Evolutionary conservation across 73 alveolate genomes (phyloP), one percentile per base, ranked within the genome.

Genomic region (Uronychia setigera): DNA sequence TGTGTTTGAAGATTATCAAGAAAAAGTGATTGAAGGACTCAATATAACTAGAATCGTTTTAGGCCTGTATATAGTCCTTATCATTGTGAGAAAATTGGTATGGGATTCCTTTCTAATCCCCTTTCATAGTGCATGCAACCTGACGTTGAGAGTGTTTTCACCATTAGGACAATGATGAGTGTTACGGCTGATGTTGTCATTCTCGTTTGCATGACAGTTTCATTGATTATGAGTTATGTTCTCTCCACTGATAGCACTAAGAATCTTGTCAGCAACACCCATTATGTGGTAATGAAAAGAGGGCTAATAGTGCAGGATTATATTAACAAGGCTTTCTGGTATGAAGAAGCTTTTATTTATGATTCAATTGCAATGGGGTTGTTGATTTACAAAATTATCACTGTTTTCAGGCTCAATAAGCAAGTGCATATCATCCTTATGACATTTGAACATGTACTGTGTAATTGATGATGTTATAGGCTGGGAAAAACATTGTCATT

Each of bases 21-120:
- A 76, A 58, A 29, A 29, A 5, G 32, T 25, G n/a, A 31, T 76
- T 1, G 29, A 76, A 76, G n/a, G 29, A 9, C 59, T 76, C n/a
- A 32, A 76, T 30, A 76, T 76, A 29, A 5, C 19, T 5, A 1
- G 81, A 76, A 25, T 76, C 19, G 29, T 76, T 1, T 26, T 76
- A 28, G n/a, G 32, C 32, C 29, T 76, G 59, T 76, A 76, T 30
- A 76, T 76, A 76, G 59, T 76, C n/a, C 28, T 76, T 27, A 76
- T 26, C 28, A 26, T 76, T 58, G 28, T 28, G 81, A 76, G 32
- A 30, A 32, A 76, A 30, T 30, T 76, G 29, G 46, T 32, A 76
- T 26, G 28, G 19, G 31, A 67, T 14, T 13, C 19, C 5, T 1
- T 67, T 13, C 46, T 28, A 25, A 26, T 32, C 46, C 29, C 31